These are phyloP conservation scores for Paraleonurus japonicus DNA, from an alignment of 257 asterid species.

Conservation along the genomic window DNA sequence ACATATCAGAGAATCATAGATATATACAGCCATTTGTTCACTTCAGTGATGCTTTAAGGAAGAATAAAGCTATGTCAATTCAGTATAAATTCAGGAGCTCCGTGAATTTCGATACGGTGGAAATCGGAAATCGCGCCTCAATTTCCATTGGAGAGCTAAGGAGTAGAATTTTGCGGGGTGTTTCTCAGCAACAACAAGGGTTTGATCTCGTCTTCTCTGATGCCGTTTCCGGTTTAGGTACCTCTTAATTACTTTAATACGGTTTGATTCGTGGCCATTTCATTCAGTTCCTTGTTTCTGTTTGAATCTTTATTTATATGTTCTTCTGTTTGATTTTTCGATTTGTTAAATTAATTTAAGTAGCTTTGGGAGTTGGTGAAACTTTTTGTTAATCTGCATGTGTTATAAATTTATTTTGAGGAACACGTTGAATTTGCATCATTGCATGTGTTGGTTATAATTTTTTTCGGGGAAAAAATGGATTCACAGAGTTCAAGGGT, in stretches of 20 bases:
- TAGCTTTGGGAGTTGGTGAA: neutral
- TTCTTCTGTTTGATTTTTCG: neutral
- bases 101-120: conserved; percentile 53
- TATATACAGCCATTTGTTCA: neutral
- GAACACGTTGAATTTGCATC: neutral
- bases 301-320: neutral
- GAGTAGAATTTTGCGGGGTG: conserved; percentile 40
- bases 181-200: conserved; percentile 55
- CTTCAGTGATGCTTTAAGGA: conserved; percentile 25
- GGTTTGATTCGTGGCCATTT: neutral
- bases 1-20: neutral
- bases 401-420: neutral
- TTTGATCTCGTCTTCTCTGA: conserved; percentile 80
- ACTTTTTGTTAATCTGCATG: conserved; percentile 5
- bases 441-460: conserved; percentile 21
- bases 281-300: neutral
- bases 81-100: conserved; percentile 83
- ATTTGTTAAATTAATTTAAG: neutral
- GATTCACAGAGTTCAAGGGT: conserved; percentile 53
- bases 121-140: conserved; percentile 56
- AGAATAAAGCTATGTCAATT: conserved; percentile 58
- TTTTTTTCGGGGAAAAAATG: neutral
- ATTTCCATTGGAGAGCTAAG: conserved; percentile 61
- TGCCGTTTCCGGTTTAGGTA: conserved; percentile 67
- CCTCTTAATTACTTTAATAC: neutral